Evolutionary conservation across 2,329 filamentous ascomycete genomes (phyloP).

Genomic region (Epichloe gansuensis): DNA sequence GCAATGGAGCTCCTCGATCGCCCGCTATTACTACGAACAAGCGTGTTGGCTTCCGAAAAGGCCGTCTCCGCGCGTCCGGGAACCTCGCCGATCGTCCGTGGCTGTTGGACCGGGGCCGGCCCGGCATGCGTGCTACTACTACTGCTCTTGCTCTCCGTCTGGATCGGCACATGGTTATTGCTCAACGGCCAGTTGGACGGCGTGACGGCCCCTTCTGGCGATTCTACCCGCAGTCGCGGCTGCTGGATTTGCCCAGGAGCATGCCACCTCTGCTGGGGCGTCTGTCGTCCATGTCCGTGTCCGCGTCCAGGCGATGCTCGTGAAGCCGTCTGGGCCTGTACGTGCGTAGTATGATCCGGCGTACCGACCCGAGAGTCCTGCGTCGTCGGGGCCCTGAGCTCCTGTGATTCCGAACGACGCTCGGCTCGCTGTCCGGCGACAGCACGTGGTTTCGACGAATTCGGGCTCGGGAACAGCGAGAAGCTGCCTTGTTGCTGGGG

Average conservation of each 20-base stretch:
- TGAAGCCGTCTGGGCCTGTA: neutral
- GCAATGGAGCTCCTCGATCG: constrained; percentile 45
- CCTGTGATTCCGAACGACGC: constrained; percentile 25
- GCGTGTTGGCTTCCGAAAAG: constrained; percentile 37
- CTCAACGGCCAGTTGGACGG: constrained; percentile 6
- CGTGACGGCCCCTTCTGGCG: neutral
- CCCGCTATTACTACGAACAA: constrained; percentile 36
- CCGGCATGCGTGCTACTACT: constrained; percentile 6
- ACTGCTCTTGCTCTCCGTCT: neutral
- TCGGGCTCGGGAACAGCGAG: constrained; percentile 45
- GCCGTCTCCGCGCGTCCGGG: constrained; percentile 37
- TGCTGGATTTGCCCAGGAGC: no score
- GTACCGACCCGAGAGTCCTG: constrained; percentile 18
- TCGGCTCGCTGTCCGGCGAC: constrained; percentile 11
- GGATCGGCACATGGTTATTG: neutral
- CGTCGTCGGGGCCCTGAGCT: constrained; percentile 25
- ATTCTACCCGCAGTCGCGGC: neutral
- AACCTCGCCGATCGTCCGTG: constrained; percentile 28
- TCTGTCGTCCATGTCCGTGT: neutral
- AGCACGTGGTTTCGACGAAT: constrained; percentile 18
- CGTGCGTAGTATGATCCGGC: constrained; percentile 5
- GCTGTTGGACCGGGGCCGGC: constrained; percentile 23
- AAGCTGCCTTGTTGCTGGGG: constrained; percentile 19
- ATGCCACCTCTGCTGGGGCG: neutral
- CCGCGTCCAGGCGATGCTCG: neutral